These are phyloP conservation scores for Leptographium radiaticola DNA, from an alignment of 2,329 filamentous ascomycete genomes.

Conservation along the genomic window DNA sequence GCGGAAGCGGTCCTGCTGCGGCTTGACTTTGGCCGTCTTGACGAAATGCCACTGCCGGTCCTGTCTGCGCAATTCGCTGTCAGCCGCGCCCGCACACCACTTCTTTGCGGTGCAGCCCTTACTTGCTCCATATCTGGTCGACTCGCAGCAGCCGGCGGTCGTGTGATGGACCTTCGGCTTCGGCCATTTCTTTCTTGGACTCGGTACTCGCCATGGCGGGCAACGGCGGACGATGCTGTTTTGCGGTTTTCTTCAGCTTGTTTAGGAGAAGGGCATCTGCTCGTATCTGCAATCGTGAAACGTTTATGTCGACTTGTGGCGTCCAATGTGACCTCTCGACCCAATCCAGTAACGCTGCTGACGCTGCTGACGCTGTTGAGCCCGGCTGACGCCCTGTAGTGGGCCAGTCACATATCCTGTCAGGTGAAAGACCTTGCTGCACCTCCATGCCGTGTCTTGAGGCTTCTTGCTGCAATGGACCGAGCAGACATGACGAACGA, in stretches of 20 bases:
- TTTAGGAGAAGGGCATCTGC: neutral
- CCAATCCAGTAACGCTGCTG: too few relatives aligned
- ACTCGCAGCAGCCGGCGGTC: neutral
- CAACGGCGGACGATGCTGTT: neutral
- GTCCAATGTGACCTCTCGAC: too few relatives aligned
- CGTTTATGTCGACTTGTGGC: too few relatives aligned
- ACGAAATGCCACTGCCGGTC: constrained; percentile 1
- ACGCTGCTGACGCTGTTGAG: too few relatives aligned
- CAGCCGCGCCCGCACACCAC: neutral
- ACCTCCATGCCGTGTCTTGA: too few relatives aligned
- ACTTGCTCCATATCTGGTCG: constrained; percentile 4
- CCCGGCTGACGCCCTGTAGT: too few relatives aligned
- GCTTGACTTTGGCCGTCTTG: neutral
- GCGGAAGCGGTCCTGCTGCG: neutral
- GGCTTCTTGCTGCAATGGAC: neutral
- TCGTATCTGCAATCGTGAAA: neutral
- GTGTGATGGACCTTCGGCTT: neutral
- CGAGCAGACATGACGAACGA: neutral
- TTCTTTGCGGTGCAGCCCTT: neutral
- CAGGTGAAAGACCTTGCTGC: too few relatives aligned
- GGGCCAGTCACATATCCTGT: too few relatives aligned
- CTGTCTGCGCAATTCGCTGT: neutral
- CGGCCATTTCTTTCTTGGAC: neutral
- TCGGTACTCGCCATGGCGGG: neutral
- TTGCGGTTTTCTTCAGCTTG: too few relatives aligned